These are phyloP conservation scores for Bryoerythrophyllum caledonicum DNA, from an alignment of 225 moss, liverwort and hornwort species.

Conservation along the genomic window DNA sequence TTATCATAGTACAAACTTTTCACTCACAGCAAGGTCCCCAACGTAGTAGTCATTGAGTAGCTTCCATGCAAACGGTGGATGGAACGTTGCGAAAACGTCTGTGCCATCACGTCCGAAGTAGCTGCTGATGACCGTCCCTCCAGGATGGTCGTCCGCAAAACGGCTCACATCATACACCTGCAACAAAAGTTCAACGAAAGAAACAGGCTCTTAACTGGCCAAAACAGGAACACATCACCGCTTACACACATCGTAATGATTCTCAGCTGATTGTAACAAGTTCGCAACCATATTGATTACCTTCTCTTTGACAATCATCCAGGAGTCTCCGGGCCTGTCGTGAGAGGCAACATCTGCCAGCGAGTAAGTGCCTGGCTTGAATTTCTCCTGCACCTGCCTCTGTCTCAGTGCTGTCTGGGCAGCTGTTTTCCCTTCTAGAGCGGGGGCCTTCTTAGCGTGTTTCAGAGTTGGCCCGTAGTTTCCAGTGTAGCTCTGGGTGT, in stretches of 20 bases:
- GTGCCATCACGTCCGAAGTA: conserved; percentile 7
- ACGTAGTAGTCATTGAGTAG: neutral
- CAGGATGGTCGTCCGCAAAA: conserved; percentile 5
- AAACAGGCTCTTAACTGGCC: neutral
- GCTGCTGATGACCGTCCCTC: conserved; percentile 1
- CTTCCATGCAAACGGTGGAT: conserved; percentile 9
- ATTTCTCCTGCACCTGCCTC: neutral
- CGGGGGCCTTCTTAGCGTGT: neutral
- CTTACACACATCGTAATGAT: neutral
- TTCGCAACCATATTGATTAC: neutral
- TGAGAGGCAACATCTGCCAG: neutral
- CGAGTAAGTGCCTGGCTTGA: neutral
- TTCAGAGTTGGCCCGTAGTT: conserved; percentile 11
- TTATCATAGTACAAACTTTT: neutral
- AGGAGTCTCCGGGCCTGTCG: conserved; percentile 2
- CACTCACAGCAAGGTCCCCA: neutral
- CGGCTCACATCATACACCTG: conserved; percentile 11
- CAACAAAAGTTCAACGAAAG: neutral
- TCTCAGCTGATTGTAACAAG: too few species aligned
- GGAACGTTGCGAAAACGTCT: conserved; percentile 4
- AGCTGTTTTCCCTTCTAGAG: neutral
- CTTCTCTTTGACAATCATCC: neutral
- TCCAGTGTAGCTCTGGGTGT: neutral
- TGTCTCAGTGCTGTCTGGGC: neutral
- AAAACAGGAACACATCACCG: neutral